A percentile compares a stretch with the other conserved stretches of the same genome.
Evolutionary conservation across 176 grass and related monocot species (phyloP).

Genomic region (Microstegium vimineum): DNA sequence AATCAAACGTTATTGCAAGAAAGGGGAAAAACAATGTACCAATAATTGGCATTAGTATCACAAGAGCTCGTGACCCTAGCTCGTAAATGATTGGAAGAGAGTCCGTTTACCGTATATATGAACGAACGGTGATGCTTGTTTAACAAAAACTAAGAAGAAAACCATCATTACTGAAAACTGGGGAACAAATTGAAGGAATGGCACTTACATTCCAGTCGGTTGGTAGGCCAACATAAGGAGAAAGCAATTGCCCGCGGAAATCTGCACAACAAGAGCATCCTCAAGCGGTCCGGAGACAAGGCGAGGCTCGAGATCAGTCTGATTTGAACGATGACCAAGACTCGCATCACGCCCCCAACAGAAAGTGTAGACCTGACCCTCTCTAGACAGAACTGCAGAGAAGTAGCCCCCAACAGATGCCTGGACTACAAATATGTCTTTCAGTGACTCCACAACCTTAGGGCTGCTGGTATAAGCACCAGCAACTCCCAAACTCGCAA

Average conservation of each 20-base stretch:
- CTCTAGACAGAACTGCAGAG: constrained; percentile 59
- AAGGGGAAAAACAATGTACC: no score
- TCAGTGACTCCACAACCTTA: constrained; percentile 58
- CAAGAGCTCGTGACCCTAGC: no score
- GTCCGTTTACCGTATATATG: no score
- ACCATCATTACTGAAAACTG: no score
- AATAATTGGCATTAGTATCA: no score
- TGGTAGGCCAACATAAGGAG: constrained; percentile 60
- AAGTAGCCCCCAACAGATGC: constrained; percentile 51
- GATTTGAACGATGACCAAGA: constrained; percentile 44
- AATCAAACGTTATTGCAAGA: background rate
- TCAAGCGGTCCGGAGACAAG: constrained; percentile 42
- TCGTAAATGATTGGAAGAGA: no score
- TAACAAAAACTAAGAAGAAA: no score
- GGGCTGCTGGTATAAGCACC: constrained; percentile 22
- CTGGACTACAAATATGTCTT: constrained; percentile 60
- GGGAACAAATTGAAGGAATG: background rate
- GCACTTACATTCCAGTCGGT: constrained; percentile 54
- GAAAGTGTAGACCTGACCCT: constrained; percentile 61
- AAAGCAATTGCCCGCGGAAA: constrained; percentile 64
- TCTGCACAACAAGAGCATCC: constrained; percentile 50
- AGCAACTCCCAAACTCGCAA: background rate
- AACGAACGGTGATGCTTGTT: no score
- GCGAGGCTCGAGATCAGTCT: constrained; percentile 37
- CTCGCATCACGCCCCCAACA: constrained; percentile 46